Percentiles rank a stretch among this genome's conserved stretches.
Conservation (phyloP, 495 filamentous ascomycete species). For the Coniosporium apollinis region DNA sequence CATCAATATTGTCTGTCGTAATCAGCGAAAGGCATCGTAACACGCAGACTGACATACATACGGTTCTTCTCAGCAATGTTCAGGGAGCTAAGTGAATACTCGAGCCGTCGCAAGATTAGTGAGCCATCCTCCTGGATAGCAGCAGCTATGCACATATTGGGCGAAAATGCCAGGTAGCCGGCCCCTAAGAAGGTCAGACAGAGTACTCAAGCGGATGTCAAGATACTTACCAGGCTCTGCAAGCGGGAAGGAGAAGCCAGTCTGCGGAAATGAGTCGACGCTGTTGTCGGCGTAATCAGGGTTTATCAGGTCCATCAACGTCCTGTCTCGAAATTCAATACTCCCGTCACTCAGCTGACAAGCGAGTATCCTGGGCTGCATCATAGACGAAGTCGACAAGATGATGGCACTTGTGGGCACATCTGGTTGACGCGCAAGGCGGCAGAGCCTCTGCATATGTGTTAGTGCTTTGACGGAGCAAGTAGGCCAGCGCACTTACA, state of each 20-base stretch:
- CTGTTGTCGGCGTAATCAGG: constrained; percentile 42
- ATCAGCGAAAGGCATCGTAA: too few species aligned
- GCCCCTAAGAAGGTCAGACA: too few species aligned
- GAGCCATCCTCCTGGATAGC: constrained; percentile 49
- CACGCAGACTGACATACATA: too few species aligned
- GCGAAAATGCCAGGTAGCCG: constrained; percentile 43
- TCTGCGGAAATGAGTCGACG: constrained; percentile 51
- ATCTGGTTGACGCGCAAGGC: constrained; percentile 49
- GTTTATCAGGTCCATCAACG: constrained; percentile 47
- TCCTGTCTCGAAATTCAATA: constrained; percentile 57
- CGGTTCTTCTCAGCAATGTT: too few species aligned
- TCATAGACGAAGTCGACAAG: constrained; percentile 46
- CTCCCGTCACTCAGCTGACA: constrained; percentile 61
- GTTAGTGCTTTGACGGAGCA: too few species aligned
- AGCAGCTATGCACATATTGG: constrained; percentile 51
- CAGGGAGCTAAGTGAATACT: too few species aligned
- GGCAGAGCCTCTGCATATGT: too few species aligned
- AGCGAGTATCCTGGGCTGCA: constrained; percentile 49
- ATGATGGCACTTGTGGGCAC: constrained; percentile 47
- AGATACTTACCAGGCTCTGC: constrained; percentile 34
- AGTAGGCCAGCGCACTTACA: too few species aligned
- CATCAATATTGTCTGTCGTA: too few species aligned
- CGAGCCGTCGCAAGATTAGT: too few species aligned
- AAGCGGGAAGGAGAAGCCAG: constrained; percentile 49
- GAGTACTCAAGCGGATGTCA: too few species aligned